Conservation (phyloP, 2,329 filamentous ascomycete species). For the Stagonosporopsis chrysanthemi region DNA sequence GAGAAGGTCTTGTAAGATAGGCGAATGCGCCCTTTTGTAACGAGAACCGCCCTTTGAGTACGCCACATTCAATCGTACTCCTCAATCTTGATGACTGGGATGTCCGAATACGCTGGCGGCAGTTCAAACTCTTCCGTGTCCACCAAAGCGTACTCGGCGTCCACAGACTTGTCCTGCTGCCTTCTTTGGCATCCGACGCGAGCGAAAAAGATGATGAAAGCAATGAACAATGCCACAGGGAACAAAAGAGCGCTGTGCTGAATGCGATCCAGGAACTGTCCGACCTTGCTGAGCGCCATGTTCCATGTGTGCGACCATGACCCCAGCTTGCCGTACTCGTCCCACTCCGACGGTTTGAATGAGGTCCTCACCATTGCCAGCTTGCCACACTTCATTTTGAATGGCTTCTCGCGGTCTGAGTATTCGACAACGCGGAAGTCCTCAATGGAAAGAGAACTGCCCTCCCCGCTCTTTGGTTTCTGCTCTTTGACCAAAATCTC, state of each 20-base stretch:
- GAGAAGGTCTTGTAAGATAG: neutral
- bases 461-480: neutral
- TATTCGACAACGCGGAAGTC: slow-evolving; percentile 34
- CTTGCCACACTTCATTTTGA: slow-evolving; percentile 40
- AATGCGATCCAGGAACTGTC: slow-evolving; percentile 18
- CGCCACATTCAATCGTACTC: slow-evolving; percentile 24
- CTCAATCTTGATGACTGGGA: slow-evolving; percentile 32
- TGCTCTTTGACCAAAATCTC: slow-evolving; percentile 33
- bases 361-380: slow-evolving; percentile 32
- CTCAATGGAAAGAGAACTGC: slow-evolving; percentile 25
- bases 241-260: slow-evolving; percentile 22
- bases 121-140: slow-evolving; percentile 22
- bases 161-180: slow-evolving; percentile 20
- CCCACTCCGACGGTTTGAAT: slow-evolving; percentile 42
- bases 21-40: neutral
- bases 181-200: slow-evolving; percentile 20
- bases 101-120: slow-evolving; percentile 30
- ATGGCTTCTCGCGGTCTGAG: slow-evolving; percentile 27
- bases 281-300: slow-evolving; percentile 20
- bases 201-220: slow-evolving; percentile 21
- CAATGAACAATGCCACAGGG: slow-evolving; percentile 25
- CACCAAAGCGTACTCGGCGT: slow-evolving; percentile 30
- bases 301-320: slow-evolving; percentile 29
- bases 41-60: slow-evolving; percentile 2
- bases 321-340: slow-evolving; percentile 39